Evolutionary conservation across 305 asterid genomes (phyloP), one percentile per base, ranked within the genome.

Genomic region (Petunia hybrid): DNA sequence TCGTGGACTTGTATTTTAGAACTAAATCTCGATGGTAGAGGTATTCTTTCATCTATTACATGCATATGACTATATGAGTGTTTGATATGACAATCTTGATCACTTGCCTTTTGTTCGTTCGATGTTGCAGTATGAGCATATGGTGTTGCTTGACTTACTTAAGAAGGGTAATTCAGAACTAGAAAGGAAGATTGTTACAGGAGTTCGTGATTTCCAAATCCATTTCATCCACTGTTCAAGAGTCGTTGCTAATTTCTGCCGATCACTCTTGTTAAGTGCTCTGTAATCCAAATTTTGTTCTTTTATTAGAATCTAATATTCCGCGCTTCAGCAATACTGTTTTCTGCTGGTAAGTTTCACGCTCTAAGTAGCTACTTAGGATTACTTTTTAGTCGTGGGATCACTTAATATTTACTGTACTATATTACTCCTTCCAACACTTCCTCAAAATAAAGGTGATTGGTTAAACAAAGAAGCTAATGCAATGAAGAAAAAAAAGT

Each of bases 101-200:
- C 31, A 48, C 80, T 70, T 76, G 22, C 66, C 46, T 83, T 35
- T 70, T 78, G 60, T 38, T 79, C 65, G n/a, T 59, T 78, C 16
- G 42, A 6, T 71, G 13, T 60, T 80, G 70, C 90, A 95, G 98
- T 95, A 92, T n/a, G 99, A 95, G 86, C 89, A 91, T 84, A 38
- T 84, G 84, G 77, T 73, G 35, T 53, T 76, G 89, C 89, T 89
- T n/a, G 97, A 92, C 74, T 84, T 95, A 85, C 91, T 95, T 59
- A 92, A 91, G 91, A 91, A 94, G 82, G 99, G 99, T 2, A 98
- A 95, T 83, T 3, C 80, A 4, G 99, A 94, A 76, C 89, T 97
- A 40, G 94, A 92, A 78, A 90, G 83, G 76, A 95, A 95, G 89
- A 91, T 94, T 6, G 98, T 97, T 4, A 31, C 45, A 8, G 98